A percentile compares a stretch with the other conserved stretches of the same genome.
These are phyloP conservation scores for Fusarium verticillioides DNA, from an alignment of 2,329 filamentous ascomycete genomes.

Conservation along the genomic window DNA sequence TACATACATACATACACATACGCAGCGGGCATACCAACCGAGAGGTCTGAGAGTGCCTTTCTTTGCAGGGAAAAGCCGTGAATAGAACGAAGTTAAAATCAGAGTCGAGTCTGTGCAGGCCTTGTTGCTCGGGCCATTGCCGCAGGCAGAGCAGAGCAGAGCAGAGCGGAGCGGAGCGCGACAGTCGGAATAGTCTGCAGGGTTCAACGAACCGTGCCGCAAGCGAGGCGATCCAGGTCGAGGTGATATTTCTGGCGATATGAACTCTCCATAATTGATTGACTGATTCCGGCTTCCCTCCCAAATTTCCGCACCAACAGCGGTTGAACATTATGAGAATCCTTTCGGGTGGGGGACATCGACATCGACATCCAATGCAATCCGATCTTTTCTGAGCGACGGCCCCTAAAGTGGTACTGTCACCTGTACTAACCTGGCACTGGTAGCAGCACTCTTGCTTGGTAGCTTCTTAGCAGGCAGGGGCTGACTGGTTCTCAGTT, in stretches of 20 bases:
- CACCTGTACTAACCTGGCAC: background rate
- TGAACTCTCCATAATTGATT: constrained; percentile 16
- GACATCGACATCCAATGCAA: background rate
- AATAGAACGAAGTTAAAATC: background rate
- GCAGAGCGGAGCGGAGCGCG: background rate
- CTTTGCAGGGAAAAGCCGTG: background rate
- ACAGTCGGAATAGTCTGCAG: background rate
- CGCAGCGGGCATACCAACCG: background rate
- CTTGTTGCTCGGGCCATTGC: background rate
- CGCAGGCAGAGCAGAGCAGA: background rate
- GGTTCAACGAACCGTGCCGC: constrained; percentile 21
- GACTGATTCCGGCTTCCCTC: background rate
- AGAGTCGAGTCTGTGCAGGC: background rate
- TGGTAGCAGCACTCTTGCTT: background rate
- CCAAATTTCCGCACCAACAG: constrained; percentile 11
- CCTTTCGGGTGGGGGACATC: constrained; percentile 16
- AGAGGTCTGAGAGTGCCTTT: background rate
- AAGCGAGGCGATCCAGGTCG: constrained; percentile 18
- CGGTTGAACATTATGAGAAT: background rate
- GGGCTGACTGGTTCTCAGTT: constrained; percentile 30
- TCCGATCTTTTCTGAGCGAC: constrained; percentile 5
- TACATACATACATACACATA: constrained; percentile 1
- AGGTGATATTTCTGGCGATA: constrained; percentile 6
- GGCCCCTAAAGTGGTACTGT: constrained; percentile 4
- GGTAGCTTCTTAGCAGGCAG: constrained; percentile 14